Base-by-base conservation (phyloP, 208 protist genomes). In the Acanthamoeba castellanii region DNA sequence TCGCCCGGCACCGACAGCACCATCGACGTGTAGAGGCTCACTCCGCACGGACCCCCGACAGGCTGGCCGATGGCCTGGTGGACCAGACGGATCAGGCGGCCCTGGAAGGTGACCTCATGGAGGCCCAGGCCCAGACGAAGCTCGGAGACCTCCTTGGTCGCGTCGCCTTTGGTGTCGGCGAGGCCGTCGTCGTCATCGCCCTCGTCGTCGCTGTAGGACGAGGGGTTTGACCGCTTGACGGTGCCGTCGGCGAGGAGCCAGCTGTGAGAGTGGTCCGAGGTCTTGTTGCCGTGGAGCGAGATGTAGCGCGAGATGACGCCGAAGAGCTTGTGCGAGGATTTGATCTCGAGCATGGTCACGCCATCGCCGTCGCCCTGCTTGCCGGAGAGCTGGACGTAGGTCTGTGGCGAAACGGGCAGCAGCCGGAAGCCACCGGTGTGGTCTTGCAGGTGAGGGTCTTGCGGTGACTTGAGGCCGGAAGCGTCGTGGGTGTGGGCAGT, bases 21-120 rank as follows among this genome's bases (percentile, higher is more conserved):
- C 52, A 91, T 16, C 18, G 85, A 52, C 6, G 47, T 91, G 85
- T 72, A 50, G 6, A 91, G 11, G 20, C 20, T 11, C 32, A 52
- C 20, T 11, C 85, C 85, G 42, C 85, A 66, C 5, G 20, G 8
- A 47, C 59, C 37, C 0, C 59, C 85, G 7, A 91, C 37, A 2
- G 85, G 85, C 11, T 50, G 20, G 85, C 85, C 85, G n/a, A 91
- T 11, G 25, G 59, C 18, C 25, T 91, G 85, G 30, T 45, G 55
- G 18, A 91, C 14, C 5, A 91, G 20, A 1, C n/a, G 20, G 57
- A 91, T 91, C 37, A 50, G 32, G 27, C 25, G 85, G 2, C 85
- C 61, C 22, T 91, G 52, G 61, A 52, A 72, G 59, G 32, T 50
- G 30, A 91, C 61, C 85, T 91, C 85, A 52, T 91, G 85, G 6